phyloP scores from a whole-genome alignment of 495 filamentous ascomycete species.

The Trichocladium antarcticum region DNA sequence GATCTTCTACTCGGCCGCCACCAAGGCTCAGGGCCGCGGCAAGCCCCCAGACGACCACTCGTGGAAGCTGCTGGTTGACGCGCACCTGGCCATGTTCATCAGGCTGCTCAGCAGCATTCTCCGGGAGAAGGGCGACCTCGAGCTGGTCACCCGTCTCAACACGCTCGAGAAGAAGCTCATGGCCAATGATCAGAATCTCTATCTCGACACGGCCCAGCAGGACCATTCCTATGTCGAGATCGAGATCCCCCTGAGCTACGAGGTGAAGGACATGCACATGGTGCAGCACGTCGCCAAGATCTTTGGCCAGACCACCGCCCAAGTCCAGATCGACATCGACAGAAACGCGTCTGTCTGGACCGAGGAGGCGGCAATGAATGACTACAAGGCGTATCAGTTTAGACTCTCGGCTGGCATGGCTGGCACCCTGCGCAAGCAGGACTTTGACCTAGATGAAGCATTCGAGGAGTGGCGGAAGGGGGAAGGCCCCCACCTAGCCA shows the following conservation, averaged over 20 bases:
- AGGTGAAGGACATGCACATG: slow-evolving; percentile 93
- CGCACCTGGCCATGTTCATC: slow-evolving; percentile 91
- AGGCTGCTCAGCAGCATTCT: slow-evolving; percentile 71
- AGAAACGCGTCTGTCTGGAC: slow-evolving; percentile 72
- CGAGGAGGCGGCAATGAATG: slow-evolving; percentile 76
- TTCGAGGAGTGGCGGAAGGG: slow-evolving; percentile 83
- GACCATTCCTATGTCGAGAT: slow-evolving; percentile 60
- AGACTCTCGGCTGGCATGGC: slow-evolving; percentile 66
- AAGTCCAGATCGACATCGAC: slow-evolving; percentile 79
- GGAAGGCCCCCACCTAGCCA: slow-evolving; percentile 70
- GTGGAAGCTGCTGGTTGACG: slow-evolving; percentile 88
- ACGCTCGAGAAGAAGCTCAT: slow-evolving; percentile 89
- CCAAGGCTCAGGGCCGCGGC: slow-evolving; percentile 77
- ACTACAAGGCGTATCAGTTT: slow-evolving; percentile 86
- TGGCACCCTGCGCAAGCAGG: slow-evolving; percentile 65
- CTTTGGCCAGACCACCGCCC: slow-evolving; percentile 63
- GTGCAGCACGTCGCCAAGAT: slow-evolving; percentile 76
- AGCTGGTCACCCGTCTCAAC: slow-evolving; percentile 64
- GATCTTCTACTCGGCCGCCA: slow-evolving; percentile 59
- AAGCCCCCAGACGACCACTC: slow-evolving; percentile 72
- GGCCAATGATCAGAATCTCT: slow-evolving; percentile 86
- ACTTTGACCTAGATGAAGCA: slow-evolving; percentile 85
- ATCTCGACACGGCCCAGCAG: slow-evolving; percentile 43
- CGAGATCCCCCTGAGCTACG: slow-evolving; percentile 68
- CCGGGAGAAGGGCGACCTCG: slow-evolving; percentile 74